phyloP scores from a whole-genome alignment of 2,329 filamentous ascomycete species.

The Pseudomassariella vexata region DNA sequence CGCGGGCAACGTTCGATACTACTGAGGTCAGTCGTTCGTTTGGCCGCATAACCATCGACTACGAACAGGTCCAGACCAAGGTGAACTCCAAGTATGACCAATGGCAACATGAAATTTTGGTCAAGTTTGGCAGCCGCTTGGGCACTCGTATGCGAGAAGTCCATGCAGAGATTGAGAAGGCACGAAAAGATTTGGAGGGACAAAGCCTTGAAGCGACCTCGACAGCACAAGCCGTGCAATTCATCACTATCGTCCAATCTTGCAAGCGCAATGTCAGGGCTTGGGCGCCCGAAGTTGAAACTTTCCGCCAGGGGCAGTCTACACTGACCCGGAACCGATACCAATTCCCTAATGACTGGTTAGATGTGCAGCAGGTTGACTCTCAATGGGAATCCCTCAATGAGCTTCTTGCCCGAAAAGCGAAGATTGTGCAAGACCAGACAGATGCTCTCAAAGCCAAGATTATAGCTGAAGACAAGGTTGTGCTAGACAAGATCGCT shows the following conservation, averaged over 20 bases:
- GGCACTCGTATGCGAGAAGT: conserved; percentile 89
- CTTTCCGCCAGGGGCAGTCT: conserved; percentile 92
- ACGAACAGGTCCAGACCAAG: conserved; percentile 97
- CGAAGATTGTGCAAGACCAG: conserved; percentile 93
- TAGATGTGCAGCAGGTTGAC: conserved; percentile 92
- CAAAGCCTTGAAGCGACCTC: conserved; percentile 92
- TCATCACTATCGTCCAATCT: conserved; percentile 96
- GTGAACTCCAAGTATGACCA: conserved; percentile 99
- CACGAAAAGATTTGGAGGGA: conserved; percentile 81
- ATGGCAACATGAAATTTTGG: conserved; percentile 96
- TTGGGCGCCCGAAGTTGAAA: conserved; percentile 94
- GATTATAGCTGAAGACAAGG: conserved; percentile 87
- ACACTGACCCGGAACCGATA: conserved; percentile 88
- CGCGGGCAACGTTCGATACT: conserved; percentile 92
- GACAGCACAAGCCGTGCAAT: conserved; percentile 93
- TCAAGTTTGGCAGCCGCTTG: conserved; percentile 86
- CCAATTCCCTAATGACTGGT: conserved; percentile 89
- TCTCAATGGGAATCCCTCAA: conserved; percentile 92
- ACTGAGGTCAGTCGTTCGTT: conserved; percentile 91
- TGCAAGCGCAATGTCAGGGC: conserved; percentile 89
- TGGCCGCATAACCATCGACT: conserved; percentile 91
- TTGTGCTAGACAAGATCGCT: conserved; percentile 80
- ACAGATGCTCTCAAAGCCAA: conserved; percentile 92
- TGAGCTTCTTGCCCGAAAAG: conserved; percentile 85
- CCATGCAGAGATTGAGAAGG: conserved; percentile 85